Percentiles rank a stretch among this genome's conserved stretches.
phyloP scores from a whole-genome alignment of 2,329 filamentous ascomycete genomes.

The Penicillium sp. region DNA sequence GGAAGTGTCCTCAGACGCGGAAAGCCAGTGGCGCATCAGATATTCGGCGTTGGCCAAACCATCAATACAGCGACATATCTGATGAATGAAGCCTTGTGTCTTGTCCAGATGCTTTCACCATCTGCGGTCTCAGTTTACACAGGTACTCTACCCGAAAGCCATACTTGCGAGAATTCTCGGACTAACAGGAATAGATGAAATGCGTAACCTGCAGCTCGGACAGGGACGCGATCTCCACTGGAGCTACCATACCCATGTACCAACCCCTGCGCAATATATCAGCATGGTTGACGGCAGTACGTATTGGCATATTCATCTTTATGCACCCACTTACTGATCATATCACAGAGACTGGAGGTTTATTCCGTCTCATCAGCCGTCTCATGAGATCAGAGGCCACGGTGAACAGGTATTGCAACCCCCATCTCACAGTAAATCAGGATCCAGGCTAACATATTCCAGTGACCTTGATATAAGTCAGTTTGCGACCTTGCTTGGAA shows the following conservation, averaged over 20 bases:
- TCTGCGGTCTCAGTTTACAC: not conserved
- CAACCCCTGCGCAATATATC: not conserved
- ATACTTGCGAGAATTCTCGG: not conserved
- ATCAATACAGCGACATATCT: not conserved
- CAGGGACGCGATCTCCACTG: not conserved
- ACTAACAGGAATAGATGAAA: not conserved
- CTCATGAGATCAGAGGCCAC: not conserved
- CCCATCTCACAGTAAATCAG: not conserved
- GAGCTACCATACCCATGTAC: not conserved
- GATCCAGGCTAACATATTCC: not conserved
- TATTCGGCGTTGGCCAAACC: not conserved
- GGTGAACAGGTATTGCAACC: not conserved
- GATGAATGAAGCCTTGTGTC: not conserved
- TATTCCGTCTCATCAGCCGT: not conserved
- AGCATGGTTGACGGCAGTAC: not conserved
- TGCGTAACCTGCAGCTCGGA: not conserved
- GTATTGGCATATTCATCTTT: not conserved
- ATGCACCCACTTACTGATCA: not conserved
- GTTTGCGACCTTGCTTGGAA: not conserved
- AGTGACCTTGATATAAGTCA: not conserved
- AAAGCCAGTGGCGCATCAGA: not conserved
- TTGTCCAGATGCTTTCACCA: not conserved
- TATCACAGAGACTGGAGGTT: not conserved
- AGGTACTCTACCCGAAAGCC: not conserved
- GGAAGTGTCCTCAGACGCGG: not conserved